Percentiles rank a stretch among this genome's conserved stretches.
Evolutionary conservation across 176 grass and related monocot species (phyloP).

Genomic region (Cenchrus purpureus): DNA sequence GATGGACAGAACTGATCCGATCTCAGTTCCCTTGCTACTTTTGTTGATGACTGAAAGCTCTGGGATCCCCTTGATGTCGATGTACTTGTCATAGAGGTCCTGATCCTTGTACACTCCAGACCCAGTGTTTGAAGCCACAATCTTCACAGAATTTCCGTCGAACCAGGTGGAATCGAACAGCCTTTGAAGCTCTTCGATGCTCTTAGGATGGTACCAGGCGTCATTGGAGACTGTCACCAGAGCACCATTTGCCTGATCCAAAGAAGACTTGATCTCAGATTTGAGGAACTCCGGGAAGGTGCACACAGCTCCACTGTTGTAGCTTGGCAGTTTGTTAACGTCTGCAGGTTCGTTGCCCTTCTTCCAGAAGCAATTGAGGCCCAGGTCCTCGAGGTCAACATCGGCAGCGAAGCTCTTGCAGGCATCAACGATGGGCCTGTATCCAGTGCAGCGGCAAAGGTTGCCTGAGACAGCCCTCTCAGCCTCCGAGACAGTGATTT

Average conservation of each 20-base stretch:
- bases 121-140: constrained; percentile 77
- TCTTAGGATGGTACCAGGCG: constrained; percentile 66
- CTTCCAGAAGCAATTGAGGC: constrained; percentile 88
- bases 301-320: constrained; percentile 35
- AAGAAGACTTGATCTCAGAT: constrained; percentile 63
- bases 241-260: background rate
- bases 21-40: constrained; percentile 56
- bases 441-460: constrained; percentile 81
- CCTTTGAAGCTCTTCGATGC: constrained; percentile 57
- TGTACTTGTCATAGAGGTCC: constrained; percentile 63
- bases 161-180: constrained; percentile 52
- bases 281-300: constrained; percentile 88
- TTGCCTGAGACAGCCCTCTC: constrained; percentile 74
- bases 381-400: constrained; percentile 87
- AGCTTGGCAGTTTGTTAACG: constrained; percentile 47
- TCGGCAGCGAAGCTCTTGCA: constrained; percentile 88
- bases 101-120: constrained; percentile 79
- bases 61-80: constrained; percentile 74
- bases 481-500: constrained; percentile 63
- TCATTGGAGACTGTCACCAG: background rate
- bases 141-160: constrained; percentile 50
- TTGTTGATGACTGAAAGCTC: constrained; percentile 61
- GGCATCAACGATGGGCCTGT: constrained; percentile 70
- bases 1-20: constrained; percentile 78
- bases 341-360: constrained; percentile 45